Base-by-base conservation (phyloP, 2,329 filamentous ascomycete genomes). In the Colletotrichum gigasporum region DNA sequence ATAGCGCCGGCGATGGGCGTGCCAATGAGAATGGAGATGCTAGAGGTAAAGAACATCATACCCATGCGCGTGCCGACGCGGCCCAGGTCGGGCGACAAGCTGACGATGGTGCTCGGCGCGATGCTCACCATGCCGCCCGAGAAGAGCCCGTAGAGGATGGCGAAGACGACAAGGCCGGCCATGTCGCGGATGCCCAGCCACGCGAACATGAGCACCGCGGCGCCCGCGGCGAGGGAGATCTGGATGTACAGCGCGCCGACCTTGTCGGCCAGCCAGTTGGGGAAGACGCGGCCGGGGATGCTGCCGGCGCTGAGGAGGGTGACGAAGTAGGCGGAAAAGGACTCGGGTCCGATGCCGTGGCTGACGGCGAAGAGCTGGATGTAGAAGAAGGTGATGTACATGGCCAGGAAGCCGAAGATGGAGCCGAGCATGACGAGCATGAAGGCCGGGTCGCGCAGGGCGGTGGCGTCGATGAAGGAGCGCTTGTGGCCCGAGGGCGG, bases 351-450 rank as follows among this genome's bases (percentile, higher is more conserved):
- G 52, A 82, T 73, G 39, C 74, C 76, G 69, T 79, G 80, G 51
- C 75, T 76, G 47, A 79, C 78, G 30, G 75, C 75, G 65, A 75
- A 82, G 32, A 79, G 72, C 68, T 79, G 72, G 68, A 83, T 76
- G 72, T 82, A 84, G 69, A 81, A 84, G 72, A 84, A 83, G 4
- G 81, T 76, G 45, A 82, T 76, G 70, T 84, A 85, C 20, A 85
- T 72, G 32, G 77, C 78, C 67, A 83, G 70, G 68, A 83, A 85
- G 22, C 69, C 70, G 51, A 80, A 76, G 52, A 82, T 74, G 14
- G 74, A 67, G 11, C 72, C 80, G 7, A 72, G 32, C n/a, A 71
- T 71, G 53, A 79, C 77, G 6, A 79, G 54, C 42, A 79, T 41
- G 64, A 77, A 84, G 4, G 77, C 72, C 3, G 67, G 56, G 52